These are phyloP conservation scores for Prunus davidiana DNA, from an alignment of 306 rosid genomes.

Conservation along the genomic window DNA sequence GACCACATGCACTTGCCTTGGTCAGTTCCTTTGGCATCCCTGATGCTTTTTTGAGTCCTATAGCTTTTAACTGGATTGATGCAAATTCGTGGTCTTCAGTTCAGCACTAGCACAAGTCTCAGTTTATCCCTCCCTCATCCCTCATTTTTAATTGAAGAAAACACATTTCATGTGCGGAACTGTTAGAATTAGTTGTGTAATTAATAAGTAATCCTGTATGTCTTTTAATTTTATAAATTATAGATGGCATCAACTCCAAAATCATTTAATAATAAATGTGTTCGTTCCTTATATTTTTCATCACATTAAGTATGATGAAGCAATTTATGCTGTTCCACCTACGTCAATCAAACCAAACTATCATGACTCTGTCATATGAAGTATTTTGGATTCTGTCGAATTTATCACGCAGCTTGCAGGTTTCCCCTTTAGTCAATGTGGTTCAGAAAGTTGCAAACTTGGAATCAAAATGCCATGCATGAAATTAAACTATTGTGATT, in stretches of 20 bases:
- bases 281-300: neutral
- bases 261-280: neutral
- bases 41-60: conserved; percentile 81
- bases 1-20: conserved; percentile 81
- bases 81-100: conserved; percentile 77
- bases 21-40: conserved; percentile 95
- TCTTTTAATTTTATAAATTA: neutral
- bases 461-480: too few species aligned
- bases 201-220: neutral
- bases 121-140: neutral
- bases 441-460: too few species aligned
- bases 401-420: too few species aligned
- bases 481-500: too few species aligned
- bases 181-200: neutral
- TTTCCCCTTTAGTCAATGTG: too few species aligned
- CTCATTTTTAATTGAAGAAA: neutral
- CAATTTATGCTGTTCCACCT: too few species aligned
- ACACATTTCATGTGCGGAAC: neutral
- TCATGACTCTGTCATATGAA: too few species aligned
- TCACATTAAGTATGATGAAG: too few species aligned
- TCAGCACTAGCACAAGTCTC: conserved; percentile 33
- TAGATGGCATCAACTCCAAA: neutral
- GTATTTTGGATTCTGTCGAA: too few species aligned
- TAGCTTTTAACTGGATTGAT: conserved; percentile 80
- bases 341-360: too few species aligned